These are phyloP conservation scores for Aspergillus latus DNA, from an alignment of 2,329 filamentous ascomycete genomes.

Conservation along the genomic window DNA sequence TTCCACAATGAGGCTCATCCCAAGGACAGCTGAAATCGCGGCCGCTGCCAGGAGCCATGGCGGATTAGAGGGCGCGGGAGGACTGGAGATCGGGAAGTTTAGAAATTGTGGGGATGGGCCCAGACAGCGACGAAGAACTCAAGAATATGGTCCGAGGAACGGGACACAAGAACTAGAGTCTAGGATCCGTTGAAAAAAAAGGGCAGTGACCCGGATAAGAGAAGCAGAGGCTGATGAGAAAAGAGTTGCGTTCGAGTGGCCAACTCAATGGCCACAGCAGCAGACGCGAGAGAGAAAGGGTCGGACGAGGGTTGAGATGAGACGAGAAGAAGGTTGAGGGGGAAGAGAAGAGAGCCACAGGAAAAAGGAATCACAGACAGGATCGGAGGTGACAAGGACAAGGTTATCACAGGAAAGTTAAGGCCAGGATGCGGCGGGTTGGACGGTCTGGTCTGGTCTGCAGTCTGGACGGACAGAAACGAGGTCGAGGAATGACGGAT, in stretches of 20 bases:
- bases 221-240: neutral
- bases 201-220: neutral
- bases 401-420: conserved; percentile 22
- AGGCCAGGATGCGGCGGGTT: conserved; percentile 21
- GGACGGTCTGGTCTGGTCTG: conserved; percentile 11
- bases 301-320: conserved; percentile 5
- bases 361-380: conserved; percentile 17
- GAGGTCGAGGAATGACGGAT: conserved; percentile 19
- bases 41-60: conserved; percentile 42
- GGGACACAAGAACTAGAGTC: neutral
- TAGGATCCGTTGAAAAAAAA: neutral
- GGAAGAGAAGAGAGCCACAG: conserved; percentile 16
- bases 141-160: neutral
- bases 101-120: conserved; percentile 7
- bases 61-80: conserved; percentile 3
- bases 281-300: conserved; percentile 12
- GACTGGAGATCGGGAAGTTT: neutral
- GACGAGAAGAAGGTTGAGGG: neutral
- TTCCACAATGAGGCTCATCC: conserved; percentile 39
- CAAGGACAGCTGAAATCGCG: conserved; percentile 48
- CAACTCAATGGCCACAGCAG: conserved; percentile 3
- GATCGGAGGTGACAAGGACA: conserved; percentile 19
- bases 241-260: neutral
- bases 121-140: neutral
- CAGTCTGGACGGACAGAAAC: conserved; percentile 6